Base-by-base conservation (phyloP, 176 grass and related monocot genomes). In the Musa schizocarpa region DNA sequence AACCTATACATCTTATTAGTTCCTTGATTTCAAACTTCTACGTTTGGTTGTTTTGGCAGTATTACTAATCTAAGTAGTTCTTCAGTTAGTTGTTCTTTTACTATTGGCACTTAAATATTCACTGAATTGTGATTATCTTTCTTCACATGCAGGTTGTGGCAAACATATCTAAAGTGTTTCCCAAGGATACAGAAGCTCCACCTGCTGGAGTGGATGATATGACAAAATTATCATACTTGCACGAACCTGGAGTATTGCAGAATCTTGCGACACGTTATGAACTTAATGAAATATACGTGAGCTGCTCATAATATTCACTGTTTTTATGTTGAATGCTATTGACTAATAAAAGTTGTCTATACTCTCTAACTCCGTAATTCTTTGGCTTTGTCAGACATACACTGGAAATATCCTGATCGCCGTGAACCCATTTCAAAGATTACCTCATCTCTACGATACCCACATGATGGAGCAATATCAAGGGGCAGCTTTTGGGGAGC, bases 181-280 rank as follows among this genome's bases (percentile, higher is more conserved):
- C 88, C 71, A 88, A 93, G 78, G 93, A 97, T 56, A 90, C 90
- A 81, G 93, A 97, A 84, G 87, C 86, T 34, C 87, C 90, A 59
- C 77, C 79, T 77, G 81, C 68, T 66, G 93, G 93, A 75, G 82
- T 97, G 10, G 93, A 97, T 80, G 93, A 97, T 71, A 97, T 97
- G 93, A 97, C 93, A 71, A 92, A 87, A 76, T 84, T 97, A 78
- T 90, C 93, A 17, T 97, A 97, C 76, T 90, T 97, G 83, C 93
- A 97, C 61, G 93, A 97, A 77, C 93, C 93, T 63, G 93, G 93
- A 79, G 93, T 97, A 76, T 78, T 97, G 76, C 85, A 97, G 76
- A 97, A 97, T 82, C 70, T 97, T 43, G 75, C 85, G 24, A 78
- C 91, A 73, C 84, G 92, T 82, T 96, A 96, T 79, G 89, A 85